A percentile compares a stretch with the other conserved stretches of the same genome.
Conservation (phyloP, 1,284 basidiomycete genomes). For the Lignosus rhinocerotis region DNA sequence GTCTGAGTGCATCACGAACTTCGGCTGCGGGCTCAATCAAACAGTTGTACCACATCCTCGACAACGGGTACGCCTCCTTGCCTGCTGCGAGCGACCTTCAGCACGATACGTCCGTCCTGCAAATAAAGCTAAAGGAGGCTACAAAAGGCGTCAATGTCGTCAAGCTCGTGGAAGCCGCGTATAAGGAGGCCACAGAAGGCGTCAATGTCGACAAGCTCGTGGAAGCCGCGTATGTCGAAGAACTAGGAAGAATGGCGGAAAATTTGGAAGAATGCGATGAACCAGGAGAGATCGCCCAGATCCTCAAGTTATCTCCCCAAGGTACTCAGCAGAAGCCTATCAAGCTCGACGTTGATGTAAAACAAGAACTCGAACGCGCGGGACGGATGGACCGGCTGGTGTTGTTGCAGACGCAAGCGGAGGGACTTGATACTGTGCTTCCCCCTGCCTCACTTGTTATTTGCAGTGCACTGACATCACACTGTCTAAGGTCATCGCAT, state of each 20-base stretch:
- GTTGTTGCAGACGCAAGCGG: conserved; percentile 22
- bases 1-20: neutral
- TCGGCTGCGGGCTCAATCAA: neutral
- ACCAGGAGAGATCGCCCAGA: neutral
- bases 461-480: neutral
- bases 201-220: neutral
- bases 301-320: neutral
- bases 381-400: conserved; percentile 26
- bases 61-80: conserved; percentile 9
- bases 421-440: conserved; percentile 24
- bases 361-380: conserved; percentile 21
- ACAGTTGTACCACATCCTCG: conserved; percentile 9
- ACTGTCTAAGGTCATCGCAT: conserved; percentile 10
- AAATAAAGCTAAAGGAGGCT: neutral
- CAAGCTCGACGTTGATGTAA: conserved; percentile 13
- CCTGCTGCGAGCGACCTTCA: conserved; percentile 2
- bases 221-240: conserved; percentile 13
- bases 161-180: conserved; percentile 4
- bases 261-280: conserved; percentile 1
- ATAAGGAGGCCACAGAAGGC: too few species aligned
- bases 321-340: neutral
- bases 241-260: conserved; percentile 14
- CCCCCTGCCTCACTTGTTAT: too few species aligned
- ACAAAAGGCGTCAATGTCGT: neutral
- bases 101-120: neutral